These are phyloP conservation scores for Trapa incisa DNA, from an alignment of 345 rosid species.

Conservation along the genomic window DNA sequence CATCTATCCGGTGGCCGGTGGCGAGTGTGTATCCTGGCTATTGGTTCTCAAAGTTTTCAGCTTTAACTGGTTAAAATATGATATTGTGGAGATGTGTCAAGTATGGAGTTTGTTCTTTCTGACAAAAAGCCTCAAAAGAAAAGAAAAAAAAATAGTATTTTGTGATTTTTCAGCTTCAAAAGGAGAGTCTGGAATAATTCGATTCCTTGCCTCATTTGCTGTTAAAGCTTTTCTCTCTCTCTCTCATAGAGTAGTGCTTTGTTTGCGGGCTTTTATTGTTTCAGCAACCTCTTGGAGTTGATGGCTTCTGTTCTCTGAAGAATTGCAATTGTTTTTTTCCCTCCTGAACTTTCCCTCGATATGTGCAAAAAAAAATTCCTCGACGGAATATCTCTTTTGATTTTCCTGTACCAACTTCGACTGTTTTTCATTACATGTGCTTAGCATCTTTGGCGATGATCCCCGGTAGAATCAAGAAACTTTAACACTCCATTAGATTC, in stretches of 20 bases:
- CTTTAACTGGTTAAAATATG: too few relatives aligned
- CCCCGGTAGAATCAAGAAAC: background rate
- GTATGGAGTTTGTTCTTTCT: too few relatives aligned
- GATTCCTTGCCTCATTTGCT: background rate
- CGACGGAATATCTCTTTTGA: background rate
- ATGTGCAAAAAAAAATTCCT: background rate
- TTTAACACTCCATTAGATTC: background rate
- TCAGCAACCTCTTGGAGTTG: background rate
- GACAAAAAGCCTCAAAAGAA: too few relatives aligned
- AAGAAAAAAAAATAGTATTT: too few relatives aligned
- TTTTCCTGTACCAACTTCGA: background rate
- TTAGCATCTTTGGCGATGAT: background rate
- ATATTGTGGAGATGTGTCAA: too few relatives aligned
- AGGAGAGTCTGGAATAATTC: slow-evolving; percentile 17
- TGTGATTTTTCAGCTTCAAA: too few relatives aligned
- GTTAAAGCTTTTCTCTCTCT: background rate
- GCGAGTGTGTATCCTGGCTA: too few relatives aligned
- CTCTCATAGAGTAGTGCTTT: too few relatives aligned
- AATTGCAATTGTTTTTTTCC: background rate
- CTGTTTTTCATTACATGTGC: background rate
- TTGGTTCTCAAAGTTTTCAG: too few relatives aligned
- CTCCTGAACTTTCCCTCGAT: background rate
- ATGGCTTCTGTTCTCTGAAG: background rate
- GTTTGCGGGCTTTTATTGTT: background rate
- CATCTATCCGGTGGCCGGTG: too few relatives aligned